A percentile compares a stretch with the other conserved stretches of the same genome.
These are phyloP conservation scores for Lactarius deliciosus DNA, from an alignment of 768 basidiomycete species.

Conservation along the genomic window DNA sequence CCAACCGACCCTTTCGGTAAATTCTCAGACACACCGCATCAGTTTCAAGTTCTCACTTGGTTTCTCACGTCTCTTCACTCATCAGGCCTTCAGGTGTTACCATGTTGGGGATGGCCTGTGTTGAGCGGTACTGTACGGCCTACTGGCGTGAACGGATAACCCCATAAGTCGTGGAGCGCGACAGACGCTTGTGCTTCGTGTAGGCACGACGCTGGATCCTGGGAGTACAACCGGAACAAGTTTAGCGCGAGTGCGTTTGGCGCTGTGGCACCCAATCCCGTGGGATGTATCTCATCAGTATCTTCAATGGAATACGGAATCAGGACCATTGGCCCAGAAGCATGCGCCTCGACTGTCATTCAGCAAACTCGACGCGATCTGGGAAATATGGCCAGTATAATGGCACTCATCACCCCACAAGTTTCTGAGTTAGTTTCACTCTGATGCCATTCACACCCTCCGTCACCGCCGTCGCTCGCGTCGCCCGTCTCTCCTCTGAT, in stretches of 20 bases:
- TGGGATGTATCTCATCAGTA: too few relatives aligned
- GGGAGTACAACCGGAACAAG: neutral
- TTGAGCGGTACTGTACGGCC: too few relatives aligned
- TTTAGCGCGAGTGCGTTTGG: neutral
- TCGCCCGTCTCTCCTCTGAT: slow-evolving; percentile 72
- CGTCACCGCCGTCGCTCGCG: slow-evolving; percentile 53
- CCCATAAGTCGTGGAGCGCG: neutral
- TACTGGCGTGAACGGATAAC: neutral
- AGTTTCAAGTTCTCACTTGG: too few relatives aligned
- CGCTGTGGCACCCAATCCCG: neutral
- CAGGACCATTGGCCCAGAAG: neutral
- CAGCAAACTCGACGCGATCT: neutral
- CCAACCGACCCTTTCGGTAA: too few relatives aligned
- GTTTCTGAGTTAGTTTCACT: neutral
- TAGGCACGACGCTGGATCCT: too few relatives aligned
- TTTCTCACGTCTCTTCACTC: too few relatives aligned
- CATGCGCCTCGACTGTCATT: neutral
- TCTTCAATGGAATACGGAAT: slow-evolving; percentile 11
- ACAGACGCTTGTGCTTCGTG: neutral
- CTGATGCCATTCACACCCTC: slow-evolving; percentile 30
- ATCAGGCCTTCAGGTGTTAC: too few relatives aligned
- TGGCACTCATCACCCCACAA: neutral
- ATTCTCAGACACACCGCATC: too few relatives aligned
- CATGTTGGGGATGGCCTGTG: too few relatives aligned
- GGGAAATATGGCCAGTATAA: neutral